Conservation (phyloP, 2,329 filamentous ascomycete genomes). For the Xylariaceae sp. region DNA sequence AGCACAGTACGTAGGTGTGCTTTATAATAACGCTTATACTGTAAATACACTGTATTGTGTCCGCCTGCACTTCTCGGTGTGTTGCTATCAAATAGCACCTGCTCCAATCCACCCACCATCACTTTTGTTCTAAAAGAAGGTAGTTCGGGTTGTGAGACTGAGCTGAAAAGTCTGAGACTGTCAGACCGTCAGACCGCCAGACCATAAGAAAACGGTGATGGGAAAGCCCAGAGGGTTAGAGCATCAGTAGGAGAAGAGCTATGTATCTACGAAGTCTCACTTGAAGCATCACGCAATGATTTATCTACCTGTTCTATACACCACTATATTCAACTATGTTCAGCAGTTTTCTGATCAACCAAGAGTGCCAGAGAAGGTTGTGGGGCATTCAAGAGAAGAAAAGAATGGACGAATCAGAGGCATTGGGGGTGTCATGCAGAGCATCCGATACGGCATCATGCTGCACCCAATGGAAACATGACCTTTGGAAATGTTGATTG, state of each 20-base stretch:
- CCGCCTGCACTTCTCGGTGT: slow-evolving; percentile 7
- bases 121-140: slow-evolving; percentile 9
- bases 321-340: too few species aligned
- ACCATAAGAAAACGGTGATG: too few species aligned
- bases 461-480: slow-evolving; percentile 18
- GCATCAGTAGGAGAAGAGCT: not conserved
- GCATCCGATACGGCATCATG: slow-evolving; percentile 7
- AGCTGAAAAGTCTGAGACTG: slow-evolving; percentile 10
- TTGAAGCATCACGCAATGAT: not conserved
- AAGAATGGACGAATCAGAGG: slow-evolving; percentile 17
- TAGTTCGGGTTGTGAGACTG: slow-evolving; percentile 9
- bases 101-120: slow-evolving; percentile 4
- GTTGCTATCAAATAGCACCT: slow-evolving; percentile 9
- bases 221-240: not conserved
- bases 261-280: not conserved
- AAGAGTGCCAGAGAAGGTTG: too few species aligned
- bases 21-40: not conserved
- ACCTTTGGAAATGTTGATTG: slow-evolving; percentile 9
- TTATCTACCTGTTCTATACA: not conserved
- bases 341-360: too few species aligned
- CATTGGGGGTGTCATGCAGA: slow-evolving; percentile 17
- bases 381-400: not conserved
- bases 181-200: too few species aligned
- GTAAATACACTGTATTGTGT: slow-evolving; percentile 21
- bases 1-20: not conserved